A percentile compares a stretch with the other conserved stretches of the same genome.
phyloP scores from a whole-genome alignment of 768 basidiomycete species.

The Hygrocybe coccinea region DNA sequence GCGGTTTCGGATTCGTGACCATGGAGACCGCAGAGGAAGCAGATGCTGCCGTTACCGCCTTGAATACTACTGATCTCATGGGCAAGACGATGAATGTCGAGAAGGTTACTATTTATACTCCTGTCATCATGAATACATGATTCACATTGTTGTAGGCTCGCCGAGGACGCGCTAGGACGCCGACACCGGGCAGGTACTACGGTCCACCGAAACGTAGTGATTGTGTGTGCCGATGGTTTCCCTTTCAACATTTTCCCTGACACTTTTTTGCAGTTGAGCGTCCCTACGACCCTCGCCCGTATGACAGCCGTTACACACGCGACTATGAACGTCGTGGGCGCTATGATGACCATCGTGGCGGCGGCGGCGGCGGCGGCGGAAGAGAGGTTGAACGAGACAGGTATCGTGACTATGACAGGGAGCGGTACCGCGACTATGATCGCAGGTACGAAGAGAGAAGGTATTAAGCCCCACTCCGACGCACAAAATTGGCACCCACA shows the following conservation, averaged over 20 bases:
- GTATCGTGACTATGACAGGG: constrained; percentile 34
- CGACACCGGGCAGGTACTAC: constrained; percentile 93
- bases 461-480: constrained; percentile 3
- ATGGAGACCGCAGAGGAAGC: constrained; percentile 76
- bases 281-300: constrained; percentile 88
- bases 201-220: constrained; percentile 83
- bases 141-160: constrained; percentile 54
- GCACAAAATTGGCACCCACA: background rate
- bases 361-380: constrained; percentile 37
- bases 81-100: constrained; percentile 88
- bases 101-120: constrained; percentile 46
- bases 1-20: constrained; percentile 79
- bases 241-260: constrained; percentile 5
- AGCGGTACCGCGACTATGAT: constrained; percentile 34
- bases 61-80: constrained; percentile 80
- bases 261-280: constrained; percentile 54
- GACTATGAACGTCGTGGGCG: constrained; percentile 48
- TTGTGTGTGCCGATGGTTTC: constrained; percentile 10
- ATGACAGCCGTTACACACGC: constrained; percentile 80
- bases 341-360: constrained; percentile 46
- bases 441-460: constrained; percentile 17
- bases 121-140: background rate
- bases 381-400: constrained; percentile 47
- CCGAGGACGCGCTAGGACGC: constrained; percentile 82
- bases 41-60: constrained; percentile 79